Evolutionary conservation across 139 green algal genomes (phyloP).

Genomic region (Parachlorella kessleri): DNA sequence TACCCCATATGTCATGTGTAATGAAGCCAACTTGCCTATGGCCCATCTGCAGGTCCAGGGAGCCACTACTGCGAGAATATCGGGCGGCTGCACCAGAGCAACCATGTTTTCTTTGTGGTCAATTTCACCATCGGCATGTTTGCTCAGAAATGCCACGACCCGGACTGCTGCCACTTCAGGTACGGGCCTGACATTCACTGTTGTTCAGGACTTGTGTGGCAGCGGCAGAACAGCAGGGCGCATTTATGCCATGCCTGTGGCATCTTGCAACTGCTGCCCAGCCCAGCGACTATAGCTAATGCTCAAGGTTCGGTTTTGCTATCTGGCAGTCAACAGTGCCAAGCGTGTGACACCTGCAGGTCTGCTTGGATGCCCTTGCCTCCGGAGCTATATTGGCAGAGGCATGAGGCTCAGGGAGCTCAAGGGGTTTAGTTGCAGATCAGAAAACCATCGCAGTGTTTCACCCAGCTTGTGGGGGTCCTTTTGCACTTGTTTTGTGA

Average conservation of each 20-base stretch:
- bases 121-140: slow-evolving; percentile 54
- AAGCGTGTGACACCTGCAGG: no score
- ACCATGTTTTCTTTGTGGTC: slow-evolving; percentile 73
- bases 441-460: no score
- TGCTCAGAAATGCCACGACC: slow-evolving; percentile 84
- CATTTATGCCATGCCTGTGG: background rate
- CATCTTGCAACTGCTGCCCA: background rate
- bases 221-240: background rate
- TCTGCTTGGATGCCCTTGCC: slow-evolving; percentile 46
- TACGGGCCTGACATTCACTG: slow-evolving; percentile 31
- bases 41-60: slow-evolving; percentile 53
- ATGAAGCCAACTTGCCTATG: background rate
- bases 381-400: slow-evolving; percentile 20
- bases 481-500: no score
- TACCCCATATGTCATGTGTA: background rate
- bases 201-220: background rate
- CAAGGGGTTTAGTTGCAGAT: no score
- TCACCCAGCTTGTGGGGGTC: no score
- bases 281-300: no score
- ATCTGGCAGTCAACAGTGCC: no score
- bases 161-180: slow-evolving; percentile 64
- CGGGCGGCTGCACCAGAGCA: slow-evolving; percentile 64
- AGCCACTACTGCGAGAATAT: slow-evolving; percentile 76
- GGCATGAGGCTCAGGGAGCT: no score
- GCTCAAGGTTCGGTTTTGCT: no score